phyloP scores from a whole-genome alignment of 768 basidiomycete species.

The Punctularia strigosozonata region DNA sequence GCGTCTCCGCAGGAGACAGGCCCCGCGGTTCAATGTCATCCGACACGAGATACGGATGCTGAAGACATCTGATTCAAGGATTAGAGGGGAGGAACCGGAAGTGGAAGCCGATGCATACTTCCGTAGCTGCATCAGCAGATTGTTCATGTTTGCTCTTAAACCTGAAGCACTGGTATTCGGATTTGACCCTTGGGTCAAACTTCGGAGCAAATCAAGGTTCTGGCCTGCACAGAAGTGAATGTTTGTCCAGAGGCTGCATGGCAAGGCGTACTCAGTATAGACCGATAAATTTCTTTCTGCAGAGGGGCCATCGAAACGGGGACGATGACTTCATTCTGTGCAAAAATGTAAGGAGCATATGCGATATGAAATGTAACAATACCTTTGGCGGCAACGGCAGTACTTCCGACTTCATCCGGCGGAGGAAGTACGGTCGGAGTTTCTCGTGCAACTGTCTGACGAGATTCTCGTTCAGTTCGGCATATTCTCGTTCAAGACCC shows the following conservation, averaged over 20 bases:
- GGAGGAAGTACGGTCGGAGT: constrained; percentile 83
- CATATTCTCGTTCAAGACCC: constrained; percentile 60
- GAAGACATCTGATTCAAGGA: constrained; percentile 51
- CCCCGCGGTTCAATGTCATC: constrained; percentile 68
- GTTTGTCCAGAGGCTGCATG: constrained; percentile 7
- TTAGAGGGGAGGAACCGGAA: not conserved
- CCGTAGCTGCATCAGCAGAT: constrained; percentile 79
- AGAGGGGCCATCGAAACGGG: constrained; percentile 80
- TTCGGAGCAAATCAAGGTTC: constrained; percentile 56
- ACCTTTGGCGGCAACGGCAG: constrained; percentile 89
- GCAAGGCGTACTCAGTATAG: constrained; percentile 54
- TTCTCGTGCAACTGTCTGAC: constrained; percentile 69
- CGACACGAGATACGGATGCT: constrained; percentile 84
- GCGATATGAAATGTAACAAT: constrained; percentile 3
- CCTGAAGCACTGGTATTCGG: constrained; percentile 18
- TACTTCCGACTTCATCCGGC: constrained; percentile 89
- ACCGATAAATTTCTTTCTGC: constrained; percentile 82
- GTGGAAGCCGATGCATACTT: constrained; percentile 39
- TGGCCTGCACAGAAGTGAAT: constrained; percentile 33
- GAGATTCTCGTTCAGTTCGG: constrained; percentile 67
- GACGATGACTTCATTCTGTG: constrained; percentile 81
- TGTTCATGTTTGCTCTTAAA: constrained; percentile 55
- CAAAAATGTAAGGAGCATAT: not conserved
- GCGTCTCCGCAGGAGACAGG: constrained; percentile 44
- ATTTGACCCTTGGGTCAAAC: constrained; percentile 36